Evolutionary conservation across 2,329 filamentous ascomycete species (phyloP).

Genomic region (Canariomyces notabilis): DNA sequence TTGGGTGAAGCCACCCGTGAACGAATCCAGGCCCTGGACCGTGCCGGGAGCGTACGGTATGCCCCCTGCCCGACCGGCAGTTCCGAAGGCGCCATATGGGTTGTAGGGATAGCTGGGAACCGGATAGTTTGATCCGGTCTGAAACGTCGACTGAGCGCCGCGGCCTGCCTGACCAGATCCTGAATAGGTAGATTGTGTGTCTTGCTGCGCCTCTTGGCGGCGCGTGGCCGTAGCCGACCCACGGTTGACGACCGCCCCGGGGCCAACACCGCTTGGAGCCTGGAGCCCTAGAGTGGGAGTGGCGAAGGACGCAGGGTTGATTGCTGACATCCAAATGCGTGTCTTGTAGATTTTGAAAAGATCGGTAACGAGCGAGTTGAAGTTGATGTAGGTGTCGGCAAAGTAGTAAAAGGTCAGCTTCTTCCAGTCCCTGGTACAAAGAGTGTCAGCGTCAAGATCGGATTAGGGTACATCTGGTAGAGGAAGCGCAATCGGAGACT

Average conservation of each 20-base stretch:
- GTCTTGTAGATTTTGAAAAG: constrained; percentile 99
- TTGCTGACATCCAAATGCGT: constrained; percentile 98
- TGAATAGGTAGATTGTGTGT: constrained; percentile 36
- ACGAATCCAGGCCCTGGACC: constrained; percentile 39
- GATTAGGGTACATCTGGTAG: background rate
- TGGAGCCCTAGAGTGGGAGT: constrained; percentile 69
- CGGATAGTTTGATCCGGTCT: constrained; percentile 36
- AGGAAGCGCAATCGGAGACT: constrained; percentile 40
- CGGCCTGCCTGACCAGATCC: constrained; percentile 35
- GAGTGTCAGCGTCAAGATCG: constrained; percentile 2
- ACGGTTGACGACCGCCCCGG: constrained; percentile 58
- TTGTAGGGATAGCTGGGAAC: constrained; percentile 37
- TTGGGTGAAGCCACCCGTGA: constrained; percentile 36
- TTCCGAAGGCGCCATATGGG: constrained; percentile 41
- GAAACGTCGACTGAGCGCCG: constrained; percentile 40
- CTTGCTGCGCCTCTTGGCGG: constrained; percentile 43
- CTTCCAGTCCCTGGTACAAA: constrained; percentile 77
- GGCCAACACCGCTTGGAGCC: constrained; percentile 61
- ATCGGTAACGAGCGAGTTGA: constrained; percentile 94
- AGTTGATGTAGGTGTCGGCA: constrained; percentile 96
- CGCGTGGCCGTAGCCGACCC: constrained; percentile 43
- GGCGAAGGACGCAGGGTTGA: constrained; percentile 94
- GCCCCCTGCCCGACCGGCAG: constrained; percentile 30
- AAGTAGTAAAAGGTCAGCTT: constrained; percentile 99
- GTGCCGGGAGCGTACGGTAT: constrained; percentile 37